A percentile compares a stretch with the other conserved stretches of the same genome.
phyloP scores from a whole-genome alignment of 179 eudicot species.

The Sideroxylon spinosum region DNA sequence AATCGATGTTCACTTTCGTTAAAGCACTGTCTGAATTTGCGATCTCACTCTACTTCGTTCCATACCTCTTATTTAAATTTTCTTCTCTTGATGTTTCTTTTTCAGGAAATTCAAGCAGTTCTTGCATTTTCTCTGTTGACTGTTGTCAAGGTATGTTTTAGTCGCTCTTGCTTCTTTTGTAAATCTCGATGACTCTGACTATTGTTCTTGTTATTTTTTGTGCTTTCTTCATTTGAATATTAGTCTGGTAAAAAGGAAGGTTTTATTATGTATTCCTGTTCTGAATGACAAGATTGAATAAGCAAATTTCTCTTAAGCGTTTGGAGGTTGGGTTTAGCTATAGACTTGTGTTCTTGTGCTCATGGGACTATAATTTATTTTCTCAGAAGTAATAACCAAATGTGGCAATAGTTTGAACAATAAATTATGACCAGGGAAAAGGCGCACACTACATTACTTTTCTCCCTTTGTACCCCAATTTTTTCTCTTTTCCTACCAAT shows the following conservation, averaged over 20 bases:
- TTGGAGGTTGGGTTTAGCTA: background rate
- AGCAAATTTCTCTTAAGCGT: background rate
- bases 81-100: conserved; percentile 8
- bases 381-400: background rate
- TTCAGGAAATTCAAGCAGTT: conserved; percentile 76
- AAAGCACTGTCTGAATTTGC: background rate
- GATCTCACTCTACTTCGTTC: too few species aligned
- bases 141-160: conserved; percentile 52
- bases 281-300: background rate
- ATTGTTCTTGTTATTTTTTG: background rate
- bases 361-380: conserved; percentile 11
- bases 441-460: too few species aligned
- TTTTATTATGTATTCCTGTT: background rate
- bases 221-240: background rate
- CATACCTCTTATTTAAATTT: background rate
- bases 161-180: background rate
- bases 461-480: too few species aligned
- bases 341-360: background rate
- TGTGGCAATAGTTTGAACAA: background rate
- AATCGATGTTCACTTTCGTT: background rate
- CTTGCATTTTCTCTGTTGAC: conserved; percentile 55
- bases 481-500: too few species aligned
- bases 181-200: background rate
- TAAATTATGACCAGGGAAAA: background rate
- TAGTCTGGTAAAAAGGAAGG: background rate